Base-by-base conservation (phyloP, 768 basidiomycete species). In the Podaxis sp. region DNA sequence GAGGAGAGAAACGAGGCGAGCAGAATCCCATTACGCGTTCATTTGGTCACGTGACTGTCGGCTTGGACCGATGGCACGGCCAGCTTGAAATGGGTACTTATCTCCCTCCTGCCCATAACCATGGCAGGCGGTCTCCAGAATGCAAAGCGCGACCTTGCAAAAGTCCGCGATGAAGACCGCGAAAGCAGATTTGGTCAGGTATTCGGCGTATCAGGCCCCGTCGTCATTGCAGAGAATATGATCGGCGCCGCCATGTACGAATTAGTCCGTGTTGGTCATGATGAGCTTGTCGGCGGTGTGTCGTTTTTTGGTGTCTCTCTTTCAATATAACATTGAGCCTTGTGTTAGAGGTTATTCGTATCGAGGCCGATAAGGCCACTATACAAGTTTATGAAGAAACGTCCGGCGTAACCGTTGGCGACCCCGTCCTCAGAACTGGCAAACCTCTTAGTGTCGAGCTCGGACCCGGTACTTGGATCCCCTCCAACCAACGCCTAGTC, bases 361-460 rank as follows among this genome's bases (percentile, higher is more conserved):
- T 99, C 76, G 97, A 98, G 66, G 87, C 87, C 63, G 97, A 99
- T 77, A 96, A 97, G 77, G 92, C 92, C 46, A 98, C 97, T 11
- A 98, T 99, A 63, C 97, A 99, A 74, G 97, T 99, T 9, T 98
- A 99, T 70, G 97, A 99, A 75, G 97, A 99, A 79, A 98, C 96
- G 5, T 97, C 96, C 46, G 97, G 97, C 57, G 97, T 99, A 44
- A 98, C 96, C 5, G 95, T 98, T 55, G 97, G 97, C 28, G 97
- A 99, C 78, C 97, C 97, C 51, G 97, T 99, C 16, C 77, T 99
- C 70, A 84, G 96, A 59, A 99, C 97, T 28, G 97, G 96, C 50
- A 99, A 99, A 73, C 97, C 97, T 32, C 84, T 99, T 59, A 94
- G 92, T 72, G 97, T 98, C 61, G 97, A 99, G 74, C 83, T 99